phyloP scores from a whole-genome alignment of 805 yeast species.

The Blastobotrys chiropterorum region DNA sequence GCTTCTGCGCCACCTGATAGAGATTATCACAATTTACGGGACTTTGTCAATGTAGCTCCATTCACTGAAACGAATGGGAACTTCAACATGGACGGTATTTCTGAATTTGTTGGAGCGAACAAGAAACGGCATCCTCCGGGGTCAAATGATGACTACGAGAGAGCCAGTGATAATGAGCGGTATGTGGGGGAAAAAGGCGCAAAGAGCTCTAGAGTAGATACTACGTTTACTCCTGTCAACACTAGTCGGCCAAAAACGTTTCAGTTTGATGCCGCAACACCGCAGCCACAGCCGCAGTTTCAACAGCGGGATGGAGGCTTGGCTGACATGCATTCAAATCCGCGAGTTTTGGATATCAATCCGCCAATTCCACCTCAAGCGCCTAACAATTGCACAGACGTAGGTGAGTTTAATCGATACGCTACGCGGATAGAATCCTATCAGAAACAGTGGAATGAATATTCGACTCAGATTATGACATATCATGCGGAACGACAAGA shows the following conservation, averaged over 20 bases:
- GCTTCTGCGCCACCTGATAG: constrained; percentile 1
- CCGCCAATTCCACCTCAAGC: constrained; percentile 22
- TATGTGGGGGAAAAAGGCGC: neutral
- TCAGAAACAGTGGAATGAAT: constrained; percentile 22
- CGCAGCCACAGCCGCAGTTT: neutral
- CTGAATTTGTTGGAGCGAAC: constrained; percentile 5
- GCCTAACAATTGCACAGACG: constrained; percentile 10
- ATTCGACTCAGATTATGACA: constrained; percentile 16
- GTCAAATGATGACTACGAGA: no score
- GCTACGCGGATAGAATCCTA: constrained; percentile 17
- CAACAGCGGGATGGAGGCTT: neutral
- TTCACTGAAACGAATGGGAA: constrained; percentile 26
- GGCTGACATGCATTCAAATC: constrained; percentile 19
- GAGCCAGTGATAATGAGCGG: neutral
- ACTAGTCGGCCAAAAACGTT: constrained; percentile 7
- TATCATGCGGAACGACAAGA: constrained; percentile 22
- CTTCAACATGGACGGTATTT: constrained; percentile 24
- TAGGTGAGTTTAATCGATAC: constrained; percentile 15
- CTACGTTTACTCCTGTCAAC: constrained; percentile 12
- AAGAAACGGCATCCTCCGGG: neutral
- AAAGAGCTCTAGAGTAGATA: neutral
- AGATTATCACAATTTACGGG: constrained; percentile 3
- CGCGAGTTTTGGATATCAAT: constrained; percentile 14
- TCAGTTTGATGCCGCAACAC: neutral
- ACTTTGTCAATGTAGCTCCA: constrained; percentile 21